Evolutionary conservation across 768 basidiomycete genomes (phyloP), one percentile per base, ranked within the genome.

Genomic region (Pulveroboletus sp.): DNA sequence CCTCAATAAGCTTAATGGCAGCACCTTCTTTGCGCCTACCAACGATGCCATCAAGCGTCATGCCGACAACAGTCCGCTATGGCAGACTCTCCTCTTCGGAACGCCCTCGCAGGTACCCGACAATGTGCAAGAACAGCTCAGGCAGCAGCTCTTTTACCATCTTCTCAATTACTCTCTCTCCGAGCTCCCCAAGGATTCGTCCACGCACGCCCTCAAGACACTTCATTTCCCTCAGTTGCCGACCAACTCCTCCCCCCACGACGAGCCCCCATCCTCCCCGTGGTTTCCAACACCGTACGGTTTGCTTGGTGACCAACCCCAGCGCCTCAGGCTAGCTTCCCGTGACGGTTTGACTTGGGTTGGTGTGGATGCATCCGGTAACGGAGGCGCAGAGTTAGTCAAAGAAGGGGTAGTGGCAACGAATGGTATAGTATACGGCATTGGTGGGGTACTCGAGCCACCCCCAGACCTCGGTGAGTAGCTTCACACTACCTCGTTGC

Each of bases 121-220:
- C 69, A 97, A 97, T 65, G 73, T 93, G 28, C 80, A 91, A 50
- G 83, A 89, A 60, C 73, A 80, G 51, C 79, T 98, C 39, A 79
- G 95, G 46, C 93, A 96, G 61, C 86, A 94, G 61, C 77, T 99
- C 46, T 84, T 97, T 61, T 98, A 98, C 66, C 96, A 98, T 68
- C 70, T 97, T 39, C 75, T 98, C 57, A 96, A 98, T 68, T 82
- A 82, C 65, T 81, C 87, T 6, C 64, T 96, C 28, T 59, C 76
- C 17, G 58, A 66, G 24, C 50, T 74, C 14, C 73, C 81, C 27
- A 68, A 77, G 28, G 61, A 72, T 9, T 58, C 70, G 18, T 64
- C 72, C 9, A 64, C 51, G 6, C 57, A 70, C 37, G 71, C 74
- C 9, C 75, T 79, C 55, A 54, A 76, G 53, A 92, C 90, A 2